Base-by-base conservation (phyloP, 768 basidiomycete species). In the Auriscalpium orientale region DNA sequence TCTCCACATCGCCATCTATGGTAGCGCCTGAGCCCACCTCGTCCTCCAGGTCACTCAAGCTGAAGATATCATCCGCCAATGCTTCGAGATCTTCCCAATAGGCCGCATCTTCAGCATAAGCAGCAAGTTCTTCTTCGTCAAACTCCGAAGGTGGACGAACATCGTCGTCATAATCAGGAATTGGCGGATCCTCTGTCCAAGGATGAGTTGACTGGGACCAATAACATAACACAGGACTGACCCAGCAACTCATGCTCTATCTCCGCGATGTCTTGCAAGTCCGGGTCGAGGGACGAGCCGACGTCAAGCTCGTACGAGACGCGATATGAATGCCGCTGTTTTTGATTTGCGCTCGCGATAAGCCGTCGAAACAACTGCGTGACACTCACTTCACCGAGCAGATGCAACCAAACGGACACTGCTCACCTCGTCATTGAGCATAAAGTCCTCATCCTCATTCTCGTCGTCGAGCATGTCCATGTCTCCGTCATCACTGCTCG, bases 281-380 rank as follows among this genome's bases (percentile, higher is more conserved):
- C 81, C 6, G 87, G 87, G 65, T 89, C 87, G 56, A 87, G 80
- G 1, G 87, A 89, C 15, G 85, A 87, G 6, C 87, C 87, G 3
- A 89, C 86, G 56, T 88, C 85, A 16, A 71, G 65, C 28, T 79
- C 76, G 57, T 85, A 89, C 1, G 85, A 88, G 3, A 86, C 65
- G 9, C 79, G 76, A 61, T 83, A 87, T 2, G 74, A 67, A 63
- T 87, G 79, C 2, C 66, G 71, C 16, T 71, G 66, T 61, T 77
- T 82, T 11, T 76, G 72, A 36, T 74, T 76, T 12, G 79, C 70
- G 63, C 79, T 81, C 8, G 74, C 72, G 68, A 89, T 74, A 33
- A 89, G 85, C 49, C 87, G 77, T 43, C 77, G 73, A 63, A 86
- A 88, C 16, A 89, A 73, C 87, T 89, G 55, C 5, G 22, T 28